Evolutionary conservation across 2,329 filamentous ascomycete species (phyloP), one percentile per base, ranked within the genome.

Genomic region (Macrophomina phaseolina): DNA sequence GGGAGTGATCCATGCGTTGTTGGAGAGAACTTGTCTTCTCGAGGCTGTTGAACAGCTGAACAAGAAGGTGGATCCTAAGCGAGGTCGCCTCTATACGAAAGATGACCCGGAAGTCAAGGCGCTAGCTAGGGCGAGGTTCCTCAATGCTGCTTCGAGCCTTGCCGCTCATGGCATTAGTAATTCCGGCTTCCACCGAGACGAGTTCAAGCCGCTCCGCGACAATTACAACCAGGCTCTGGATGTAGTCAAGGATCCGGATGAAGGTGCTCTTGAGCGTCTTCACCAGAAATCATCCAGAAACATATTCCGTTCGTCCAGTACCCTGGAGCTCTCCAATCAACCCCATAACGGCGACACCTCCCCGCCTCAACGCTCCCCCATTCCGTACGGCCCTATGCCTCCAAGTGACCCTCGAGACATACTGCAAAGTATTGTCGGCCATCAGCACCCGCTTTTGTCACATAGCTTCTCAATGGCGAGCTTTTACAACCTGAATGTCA

Each of bases 401-500:
- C 53, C 61, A 14, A 38, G 52, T 16, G 51, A 65, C n/a, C 70
- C 73, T 65, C 68, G 70, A 28, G 52, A 73, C 45, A 52, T 77
- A 11, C 69, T 73, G 61, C 67, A 62, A n/a, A 23, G 30, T 8
- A 36, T 49, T 38, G 42, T 36, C 16, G 42, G 56, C 14, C 28
- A 40, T 23, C n/a, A 12, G 5, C 58, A 76, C 42, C 81, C 82
- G 49, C 78, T 83, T 51, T 86, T 85, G 70, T 73, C 78, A 3
- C 78, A 80, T 45, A 85, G 85, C 68, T 87, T 85, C 67, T 78
- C 81, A 23, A 83, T 88, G 69, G 32, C 58, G 18, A 62, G 58
- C 14, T 62, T 62, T 16, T 62, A 49, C 58, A 48, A 73, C n/a
- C 58, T 89, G 12, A 81, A 80, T 18, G 73, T 87, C 1, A 80